A percentile compares a stretch with the other conserved stretches of the same genome.
These are phyloP conservation scores for Brassica balearica DNA, from an alignment of 441 rosid genomes.

Conservation along the genomic window DNA sequence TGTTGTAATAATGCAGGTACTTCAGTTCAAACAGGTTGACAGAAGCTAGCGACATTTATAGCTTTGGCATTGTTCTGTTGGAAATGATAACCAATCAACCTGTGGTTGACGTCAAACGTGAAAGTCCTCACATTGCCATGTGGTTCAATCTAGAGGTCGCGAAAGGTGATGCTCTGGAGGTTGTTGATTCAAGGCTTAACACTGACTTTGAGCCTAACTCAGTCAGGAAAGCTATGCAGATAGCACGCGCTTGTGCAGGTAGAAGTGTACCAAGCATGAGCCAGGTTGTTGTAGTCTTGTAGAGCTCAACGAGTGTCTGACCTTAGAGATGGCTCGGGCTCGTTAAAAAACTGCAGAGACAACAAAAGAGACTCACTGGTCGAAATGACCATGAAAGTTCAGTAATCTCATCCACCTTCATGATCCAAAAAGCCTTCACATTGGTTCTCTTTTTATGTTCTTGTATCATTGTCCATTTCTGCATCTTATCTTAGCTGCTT, in stretches of 20 bases:
- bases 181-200: constrained; percentile 30
- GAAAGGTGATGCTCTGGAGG: not conserved
- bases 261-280: not conserved
- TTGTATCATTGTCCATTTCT: not conserved
- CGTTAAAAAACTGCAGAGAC: not conserved
- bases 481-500: not conserved
- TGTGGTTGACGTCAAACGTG: constrained; percentile 16
- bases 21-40: constrained; percentile 19
- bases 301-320: constrained; percentile 28
- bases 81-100: constrained; percentile 32
- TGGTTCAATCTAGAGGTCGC: constrained; percentile 15
- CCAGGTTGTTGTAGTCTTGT: constrained; percentile 6
- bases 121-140: constrained; percentile 16
- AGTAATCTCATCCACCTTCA: not conserved
- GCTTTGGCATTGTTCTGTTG: constrained; percentile 32
- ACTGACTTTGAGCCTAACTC: constrained; percentile 19
- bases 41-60: constrained; percentile 13
- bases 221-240: constrained; percentile 21
- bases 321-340: constrained; percentile 23
- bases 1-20: constrained; percentile 13
- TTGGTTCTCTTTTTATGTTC: constrained; percentile 1
- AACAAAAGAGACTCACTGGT: not conserved
- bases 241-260: constrained; percentile 28
- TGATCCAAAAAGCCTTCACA: constrained; percentile 10
- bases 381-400: constrained; percentile 6